Evolutionary conservation across 345 rosid genomes (phyloP), one percentile per base, ranked within the genome.

Genomic region (Adansonia digitata): DNA sequence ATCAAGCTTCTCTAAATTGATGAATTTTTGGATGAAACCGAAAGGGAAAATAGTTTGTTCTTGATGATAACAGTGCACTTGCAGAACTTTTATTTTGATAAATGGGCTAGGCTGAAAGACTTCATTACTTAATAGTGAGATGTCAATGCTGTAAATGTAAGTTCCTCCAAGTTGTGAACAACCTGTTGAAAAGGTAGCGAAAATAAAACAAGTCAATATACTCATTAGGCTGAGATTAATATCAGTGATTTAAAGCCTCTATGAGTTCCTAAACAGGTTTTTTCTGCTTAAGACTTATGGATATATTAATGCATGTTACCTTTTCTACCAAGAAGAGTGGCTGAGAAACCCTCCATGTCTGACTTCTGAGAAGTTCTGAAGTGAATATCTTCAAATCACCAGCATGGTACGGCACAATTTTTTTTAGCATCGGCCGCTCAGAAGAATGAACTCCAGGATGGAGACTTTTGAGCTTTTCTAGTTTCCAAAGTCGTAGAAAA

Each of bases 401-500:
- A 63, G 73, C 74, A 45, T 1, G 20, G 31, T 0, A 24, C 7
- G 62, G 15, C 37, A 67, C 18, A 1, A 72, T 2, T 12, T 2
- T 18, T 49, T 55, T 39, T 5, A 84, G 56, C 37, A 0, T 18
- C 14, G 82, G 81, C 66, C 78, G 80, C 15, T 78, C 78, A 1
- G 43, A 2, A 17, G 77, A 60, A 42, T 78, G 77, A 14, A 5
- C 8, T 42, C 82, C n/a, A 0, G 69, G 71, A 14, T 74, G 78
- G 66, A 85, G 74, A 7, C 61, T 64, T 24, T 18, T 31, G n/a
- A 85, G 75, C 6, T 78, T 13, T 5, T 71, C 39, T 1, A 81
- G 22, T 0, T 0, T 1, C 13, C 2, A 0, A 11, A 85, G 78
- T 1, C 0, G 5, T 5, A 78, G 14, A 22, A 1, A n/a, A 35